Base-by-base conservation (phyloP, 768 basidiomycete genomes). In the Pleurotus djamor region DNA sequence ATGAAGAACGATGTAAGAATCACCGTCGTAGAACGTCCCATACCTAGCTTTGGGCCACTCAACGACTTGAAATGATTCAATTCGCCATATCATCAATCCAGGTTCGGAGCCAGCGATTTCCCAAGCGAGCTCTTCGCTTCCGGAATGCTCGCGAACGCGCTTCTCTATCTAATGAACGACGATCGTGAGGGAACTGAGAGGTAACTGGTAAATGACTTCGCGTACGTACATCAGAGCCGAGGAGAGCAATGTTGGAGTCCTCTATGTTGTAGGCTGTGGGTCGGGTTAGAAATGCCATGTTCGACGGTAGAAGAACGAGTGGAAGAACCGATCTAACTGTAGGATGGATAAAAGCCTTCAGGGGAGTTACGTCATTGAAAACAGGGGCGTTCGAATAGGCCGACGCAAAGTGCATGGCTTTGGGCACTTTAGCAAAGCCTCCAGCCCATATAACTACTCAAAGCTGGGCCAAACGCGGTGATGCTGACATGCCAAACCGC, bases 1-100 rank as follows among this genome's bases (percentile, higher is more conserved):
- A 67, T 86, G 76, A 34, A 87, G 70, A n/a, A 87, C 72, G 57
- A 88, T 83, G 63, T 87, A 88, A 1, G 84, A 85, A 68, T 88
- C 85, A 1, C 84, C 87, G 62, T 82, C 78, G 64, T 86, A 88
- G 71, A 88, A 87, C 6, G 73, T 73, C 6, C 86, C 84, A 48
- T 74, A 69, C 13, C 76, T 70, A 17, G 81, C 74, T 64, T 78
- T 71, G 2, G 83, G 82, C 83, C 83, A 86, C 17, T 76, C 73
- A 32, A 81, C 76, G 41, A 86, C 75, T 35, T 69, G 67, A 65
- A 86, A 87, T 49, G 83, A 74, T 64, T 87, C 83, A 51, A 86
- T 79, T 13, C 83, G 72, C 86, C 85, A 88, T 0, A 83, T 80
- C 66, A 83, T 76, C 54, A 83, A 64, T 0, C 83, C 85, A 3